Percentiles rank a stretch among this genome's conserved stretches.
phyloP scores from a whole-genome alignment of 1,284 basidiomycete species.

The Trichosporon sp. region DNA sequence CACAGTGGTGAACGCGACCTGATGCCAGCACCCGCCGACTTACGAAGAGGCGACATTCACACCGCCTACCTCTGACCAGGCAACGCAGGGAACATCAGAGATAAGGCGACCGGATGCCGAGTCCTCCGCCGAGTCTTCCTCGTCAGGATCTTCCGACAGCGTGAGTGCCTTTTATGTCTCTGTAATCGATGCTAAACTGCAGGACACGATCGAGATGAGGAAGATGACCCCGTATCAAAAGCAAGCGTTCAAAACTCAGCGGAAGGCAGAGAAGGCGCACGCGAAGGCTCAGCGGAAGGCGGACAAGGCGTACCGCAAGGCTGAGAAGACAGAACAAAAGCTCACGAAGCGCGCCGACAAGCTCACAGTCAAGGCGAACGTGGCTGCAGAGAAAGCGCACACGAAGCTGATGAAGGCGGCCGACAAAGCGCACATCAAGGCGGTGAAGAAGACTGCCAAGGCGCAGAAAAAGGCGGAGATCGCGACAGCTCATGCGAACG shows the following conservation, averaged over 20 bases:
- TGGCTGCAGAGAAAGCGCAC: slow-evolving; percentile 2
- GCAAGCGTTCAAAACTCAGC: neutral
- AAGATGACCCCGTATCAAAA: neutral
- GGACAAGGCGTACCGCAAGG: slow-evolving; percentile 3
- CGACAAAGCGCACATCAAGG: neutral
- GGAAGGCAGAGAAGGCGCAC: slow-evolving; percentile 11
- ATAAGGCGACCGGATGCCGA: neutral
- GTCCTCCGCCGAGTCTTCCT: neutral
- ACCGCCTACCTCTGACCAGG: neutral
- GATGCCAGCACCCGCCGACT: neutral
- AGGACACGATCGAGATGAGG: neutral
- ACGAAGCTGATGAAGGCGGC: neutral
- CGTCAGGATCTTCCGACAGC: neutral
- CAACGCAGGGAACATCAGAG: neutral
- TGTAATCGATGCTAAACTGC: neutral
- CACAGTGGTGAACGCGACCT: neutral
- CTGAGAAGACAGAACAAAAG: neutral
- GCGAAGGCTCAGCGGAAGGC: slow-evolving; percentile 4
- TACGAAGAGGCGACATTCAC: neutral
- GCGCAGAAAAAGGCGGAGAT: neutral
- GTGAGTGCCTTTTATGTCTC: neutral
- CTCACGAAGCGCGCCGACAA: neutral
- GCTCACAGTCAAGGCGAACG: slow-evolving; percentile 1
- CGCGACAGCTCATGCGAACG: neutral
- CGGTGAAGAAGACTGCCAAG: neutral